Evolutionary conservation across 345 rosid species (phyloP).

Genomic region (Brassica carinata): DNA sequence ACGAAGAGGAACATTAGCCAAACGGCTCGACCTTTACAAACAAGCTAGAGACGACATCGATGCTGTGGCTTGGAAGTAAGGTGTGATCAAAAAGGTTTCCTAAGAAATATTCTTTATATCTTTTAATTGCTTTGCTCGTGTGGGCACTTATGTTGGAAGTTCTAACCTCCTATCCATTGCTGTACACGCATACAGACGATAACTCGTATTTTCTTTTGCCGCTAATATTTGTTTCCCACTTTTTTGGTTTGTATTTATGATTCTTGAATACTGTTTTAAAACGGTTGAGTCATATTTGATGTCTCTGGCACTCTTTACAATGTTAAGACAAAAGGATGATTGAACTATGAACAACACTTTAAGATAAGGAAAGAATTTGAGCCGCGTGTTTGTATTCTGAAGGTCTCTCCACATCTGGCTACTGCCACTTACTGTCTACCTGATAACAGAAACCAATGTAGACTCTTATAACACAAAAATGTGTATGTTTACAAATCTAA

Average conservation of each 20-base stretch:
- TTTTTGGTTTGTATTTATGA: slow-evolving; percentile 28
- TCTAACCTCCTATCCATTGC: slow-evolving; percentile 18
- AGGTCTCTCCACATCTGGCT: background rate
- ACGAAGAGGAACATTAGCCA: slow-evolving; percentile 65
- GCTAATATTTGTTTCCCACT: slow-evolving; percentile 29
- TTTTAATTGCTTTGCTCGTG: slow-evolving; percentile 20
- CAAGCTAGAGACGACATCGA: slow-evolving; percentile 94
- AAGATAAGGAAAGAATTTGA: background rate
- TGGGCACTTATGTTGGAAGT: slow-evolving; percentile 29
- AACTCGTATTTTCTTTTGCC: slow-evolving; percentile 3
- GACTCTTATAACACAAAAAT: background rate
- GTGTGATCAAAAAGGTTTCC: slow-evolving; percentile 12
- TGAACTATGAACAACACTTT: background rate
- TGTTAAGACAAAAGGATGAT: background rate
- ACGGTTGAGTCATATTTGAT: background rate
- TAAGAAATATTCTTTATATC: slow-evolving; percentile 30
- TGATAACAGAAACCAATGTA: background rate
- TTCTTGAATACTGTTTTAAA: slow-evolving; percentile 13
- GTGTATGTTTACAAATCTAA: background rate
- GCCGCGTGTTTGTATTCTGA: background rate
- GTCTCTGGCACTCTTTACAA: background rate
- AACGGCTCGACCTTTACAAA: slow-evolving; percentile 92
- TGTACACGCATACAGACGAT: slow-evolving; percentile 16
- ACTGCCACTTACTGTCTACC: background rate
- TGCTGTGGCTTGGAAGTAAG: slow-evolving; percentile 87